Conservation (phyloP, 768 basidiomycete species). For the Cubamyces lactineus region DNA sequence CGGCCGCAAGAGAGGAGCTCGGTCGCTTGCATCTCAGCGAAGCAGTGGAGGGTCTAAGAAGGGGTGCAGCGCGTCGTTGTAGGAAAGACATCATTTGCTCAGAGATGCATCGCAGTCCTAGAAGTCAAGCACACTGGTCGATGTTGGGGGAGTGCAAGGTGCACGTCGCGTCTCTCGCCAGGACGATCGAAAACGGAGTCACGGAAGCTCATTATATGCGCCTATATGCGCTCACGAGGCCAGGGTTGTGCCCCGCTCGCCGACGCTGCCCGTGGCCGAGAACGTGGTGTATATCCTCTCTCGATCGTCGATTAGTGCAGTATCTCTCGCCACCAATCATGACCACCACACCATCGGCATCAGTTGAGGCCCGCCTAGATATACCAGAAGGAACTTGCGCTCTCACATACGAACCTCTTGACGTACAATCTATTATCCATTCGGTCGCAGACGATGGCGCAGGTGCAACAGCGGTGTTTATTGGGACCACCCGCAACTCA, state of each 20-base stretch:
- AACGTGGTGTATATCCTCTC: background rate
- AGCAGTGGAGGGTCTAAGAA: constrained; percentile 11
- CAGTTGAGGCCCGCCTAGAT: constrained; percentile 46
- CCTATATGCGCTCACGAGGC: background rate
- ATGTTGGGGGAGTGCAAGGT: background rate
- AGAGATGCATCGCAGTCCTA: background rate
- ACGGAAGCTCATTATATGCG: no score
- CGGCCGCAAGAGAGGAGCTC: constrained; percentile 27
- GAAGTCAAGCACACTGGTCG: background rate
- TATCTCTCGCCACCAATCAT: background rate
- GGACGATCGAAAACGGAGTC: background rate
- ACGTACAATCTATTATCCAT: constrained; percentile 57
- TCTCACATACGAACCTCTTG: constrained; percentile 62
- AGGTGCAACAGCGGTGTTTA: constrained; percentile 76
- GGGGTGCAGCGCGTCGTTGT: constrained; percentile 22
- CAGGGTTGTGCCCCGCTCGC: background rate
- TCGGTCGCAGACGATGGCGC: constrained; percentile 66
- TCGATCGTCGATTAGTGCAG: background rate
- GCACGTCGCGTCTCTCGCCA: background rate
- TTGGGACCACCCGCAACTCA: constrained; percentile 85
- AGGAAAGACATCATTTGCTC: constrained; percentile 16
- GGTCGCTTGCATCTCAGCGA: constrained; percentile 10
- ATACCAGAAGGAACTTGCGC: constrained; percentile 54
- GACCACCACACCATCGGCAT: constrained; percentile 33
- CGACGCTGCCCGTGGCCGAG: constrained; percentile 5